A percentile compares a stretch with the other conserved stretches of the same genome.
These are phyloP conservation scores for Oidiodendron maius DNA, from an alignment of 495 filamentous ascomycete species.

Conservation along the genomic window DNA sequence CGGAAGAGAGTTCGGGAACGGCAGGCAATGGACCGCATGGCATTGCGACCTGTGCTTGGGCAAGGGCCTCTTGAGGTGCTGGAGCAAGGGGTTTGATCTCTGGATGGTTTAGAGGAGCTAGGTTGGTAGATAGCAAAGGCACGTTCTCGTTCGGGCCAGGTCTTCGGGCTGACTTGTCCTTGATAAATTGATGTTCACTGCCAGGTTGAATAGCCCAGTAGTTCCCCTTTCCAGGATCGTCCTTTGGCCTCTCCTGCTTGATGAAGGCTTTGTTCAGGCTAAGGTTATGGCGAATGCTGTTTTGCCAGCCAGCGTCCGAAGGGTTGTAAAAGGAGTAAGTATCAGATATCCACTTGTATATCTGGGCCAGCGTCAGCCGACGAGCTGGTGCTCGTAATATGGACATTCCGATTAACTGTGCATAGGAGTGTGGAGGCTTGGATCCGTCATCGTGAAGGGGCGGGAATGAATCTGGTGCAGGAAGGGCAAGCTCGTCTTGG, in stretches of 20 bases:
- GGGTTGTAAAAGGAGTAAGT: slow-evolving; percentile 83
- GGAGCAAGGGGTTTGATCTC: slow-evolving; percentile 18
- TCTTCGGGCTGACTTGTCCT: slow-evolving; percentile 65
- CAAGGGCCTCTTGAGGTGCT: slow-evolving; percentile 14
- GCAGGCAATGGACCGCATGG: slow-evolving; percentile 4
- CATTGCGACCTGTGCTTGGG: slow-evolving; percentile 6
- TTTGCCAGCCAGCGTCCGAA: slow-evolving; percentile 89
- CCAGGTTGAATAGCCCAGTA: slow-evolving; percentile 94
- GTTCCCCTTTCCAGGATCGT: slow-evolving; percentile 97
- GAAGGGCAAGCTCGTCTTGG: slow-evolving; percentile 42
- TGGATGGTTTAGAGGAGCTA: slow-evolving; percentile 6
- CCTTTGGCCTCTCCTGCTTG: slow-evolving; percentile 93
- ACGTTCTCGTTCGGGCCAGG: slow-evolving; percentile 16
- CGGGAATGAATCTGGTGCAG: slow-evolving; percentile 72
- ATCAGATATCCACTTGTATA: slow-evolving; percentile 98
- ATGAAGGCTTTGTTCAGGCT: slow-evolving; percentile 96
- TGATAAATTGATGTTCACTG: slow-evolving; percentile 80
- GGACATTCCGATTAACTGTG: slow-evolving; percentile 93
- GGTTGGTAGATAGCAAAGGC: slow-evolving; percentile 9
- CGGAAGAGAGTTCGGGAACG: slow-evolving; percentile 67
- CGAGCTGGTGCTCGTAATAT: slow-evolving; percentile 83
- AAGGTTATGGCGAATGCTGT: slow-evolving; percentile 98
- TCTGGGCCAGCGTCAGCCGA: slow-evolving; percentile 86
- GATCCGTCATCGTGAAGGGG: slow-evolving; percentile 76
- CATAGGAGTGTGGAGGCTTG: slow-evolving; percentile 90